A percentile compares a stretch with the other conserved stretches of the same genome.
Conservation (phyloP, 495 filamentous ascomycete species). For the Daldinia decipiens region DNA sequence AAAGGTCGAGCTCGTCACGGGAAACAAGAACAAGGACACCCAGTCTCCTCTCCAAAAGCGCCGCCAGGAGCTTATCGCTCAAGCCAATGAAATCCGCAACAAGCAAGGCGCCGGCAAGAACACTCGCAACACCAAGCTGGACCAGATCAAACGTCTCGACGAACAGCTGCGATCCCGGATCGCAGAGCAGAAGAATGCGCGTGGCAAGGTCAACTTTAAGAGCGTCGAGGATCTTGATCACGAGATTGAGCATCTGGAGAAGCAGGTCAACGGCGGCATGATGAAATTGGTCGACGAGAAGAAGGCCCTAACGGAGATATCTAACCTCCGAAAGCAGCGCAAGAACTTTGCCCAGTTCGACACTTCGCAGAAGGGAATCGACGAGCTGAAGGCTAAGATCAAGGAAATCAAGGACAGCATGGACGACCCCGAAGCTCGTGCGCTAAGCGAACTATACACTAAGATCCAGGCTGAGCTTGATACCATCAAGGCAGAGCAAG, state of each 20-base stretch:
- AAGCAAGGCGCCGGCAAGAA: conserved; percentile 88
- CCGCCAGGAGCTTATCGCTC: conserved; percentile 80
- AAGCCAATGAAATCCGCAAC: conserved; percentile 76
- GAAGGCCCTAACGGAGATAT: conserved; percentile 86
- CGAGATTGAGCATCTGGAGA: conserved; percentile 81
- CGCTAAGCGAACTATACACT: conserved; percentile 83
- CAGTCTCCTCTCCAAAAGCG: conserved; percentile 77
- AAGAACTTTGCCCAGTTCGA: conserved; percentile 90
- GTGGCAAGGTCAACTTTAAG: conserved; percentile 81
- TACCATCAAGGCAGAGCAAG: conserved; percentile 86
- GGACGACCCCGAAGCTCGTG: conserved; percentile 92
- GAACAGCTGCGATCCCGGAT: conserved; percentile 82
- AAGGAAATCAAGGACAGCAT: conserved; percentile 83
- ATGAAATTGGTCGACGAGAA: conserved; percentile 97
- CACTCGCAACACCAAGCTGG: conserved; percentile 74
- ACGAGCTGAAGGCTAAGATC: conserved; percentile 84
- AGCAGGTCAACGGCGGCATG: conserved; percentile 82
- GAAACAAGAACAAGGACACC: conserved; percentile 72
- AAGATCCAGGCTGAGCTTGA: conserved; percentile 87
- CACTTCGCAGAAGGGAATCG: conserved; percentile 82
- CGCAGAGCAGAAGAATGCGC: conserved; percentile 83
- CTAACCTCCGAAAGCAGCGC: conserved; percentile 82
- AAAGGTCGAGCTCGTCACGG: conserved; percentile 81
- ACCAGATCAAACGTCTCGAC: conserved; percentile 88
- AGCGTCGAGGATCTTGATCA: conserved; percentile 85